These are phyloP conservation scores for Cystobasidiopsis lactophilus DNA, from an alignment of 768 basidiomycete genomes.

Conservation along the genomic window DNA sequence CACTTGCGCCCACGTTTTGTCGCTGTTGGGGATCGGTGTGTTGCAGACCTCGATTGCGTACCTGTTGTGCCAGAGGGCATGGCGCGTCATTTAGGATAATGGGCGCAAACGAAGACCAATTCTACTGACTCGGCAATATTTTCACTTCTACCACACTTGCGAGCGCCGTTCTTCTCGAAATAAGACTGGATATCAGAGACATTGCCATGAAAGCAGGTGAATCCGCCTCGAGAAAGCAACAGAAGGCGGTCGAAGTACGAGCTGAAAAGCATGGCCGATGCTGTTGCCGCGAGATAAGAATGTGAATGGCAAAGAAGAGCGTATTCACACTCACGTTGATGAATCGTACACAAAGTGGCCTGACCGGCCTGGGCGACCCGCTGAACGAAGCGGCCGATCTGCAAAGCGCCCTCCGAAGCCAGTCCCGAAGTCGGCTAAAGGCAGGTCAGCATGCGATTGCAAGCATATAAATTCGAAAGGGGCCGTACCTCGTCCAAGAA, in stretches of 20 bases:
- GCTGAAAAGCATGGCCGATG: not conserved
- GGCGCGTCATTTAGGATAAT: too few species aligned
- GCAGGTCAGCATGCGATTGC: too few species aligned
- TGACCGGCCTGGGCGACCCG: not conserved
- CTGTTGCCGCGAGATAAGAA: not conserved
- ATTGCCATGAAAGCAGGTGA: not conserved
- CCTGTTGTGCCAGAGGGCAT: too few species aligned
- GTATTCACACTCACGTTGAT: not conserved
- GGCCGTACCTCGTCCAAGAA: too few species aligned
- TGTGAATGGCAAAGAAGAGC: too few species aligned
- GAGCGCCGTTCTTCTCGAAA: not conserved
- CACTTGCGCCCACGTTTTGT: not conserved
- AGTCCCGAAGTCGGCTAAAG: too few species aligned
- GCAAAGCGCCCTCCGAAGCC: constrained; percentile 1
- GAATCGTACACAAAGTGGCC: not conserved
- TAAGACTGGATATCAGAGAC: not conserved
- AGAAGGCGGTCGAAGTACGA: not conserved
- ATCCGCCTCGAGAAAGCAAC: not conserved
- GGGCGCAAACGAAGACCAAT: not conserved
- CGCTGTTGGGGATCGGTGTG: too few species aligned
- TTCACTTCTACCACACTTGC: not conserved
- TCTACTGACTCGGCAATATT: not conserved
- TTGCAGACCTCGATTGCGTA: too few species aligned
- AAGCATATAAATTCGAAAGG: too few species aligned
- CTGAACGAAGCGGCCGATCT: not conserved